Evolutionary conservation across 768 basidiomycete species (phyloP).

Genomic region (Pleurotus citrinopileatus): DNA sequence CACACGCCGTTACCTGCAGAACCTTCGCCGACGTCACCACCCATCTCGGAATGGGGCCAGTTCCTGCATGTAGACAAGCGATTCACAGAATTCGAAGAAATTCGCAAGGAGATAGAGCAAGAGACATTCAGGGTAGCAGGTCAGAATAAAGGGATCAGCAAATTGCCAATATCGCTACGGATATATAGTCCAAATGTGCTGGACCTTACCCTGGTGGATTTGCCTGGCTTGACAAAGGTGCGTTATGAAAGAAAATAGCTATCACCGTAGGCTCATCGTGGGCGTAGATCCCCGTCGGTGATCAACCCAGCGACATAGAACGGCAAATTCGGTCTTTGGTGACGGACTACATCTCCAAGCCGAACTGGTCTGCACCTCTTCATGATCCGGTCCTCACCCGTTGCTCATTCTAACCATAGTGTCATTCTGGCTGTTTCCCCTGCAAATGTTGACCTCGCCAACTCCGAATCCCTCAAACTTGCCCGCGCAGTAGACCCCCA

Average conservation of each 20-base stretch:
- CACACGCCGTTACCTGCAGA: constrained; percentile 74
- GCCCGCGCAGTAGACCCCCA: constrained; percentile 95
- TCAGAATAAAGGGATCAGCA: constrained; percentile 98
- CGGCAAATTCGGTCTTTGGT: constrained; percentile 93
- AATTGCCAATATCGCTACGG: constrained; percentile 90
- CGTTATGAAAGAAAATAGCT: constrained; percentile 18
- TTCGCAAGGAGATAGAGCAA: constrained; percentile 95
- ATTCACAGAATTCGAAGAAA: constrained; percentile 94
- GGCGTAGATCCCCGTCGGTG: constrained; percentile 85
- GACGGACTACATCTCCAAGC: constrained; percentile 94
- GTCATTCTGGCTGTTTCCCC: constrained; percentile 97
- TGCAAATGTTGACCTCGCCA: constrained; percentile 98
- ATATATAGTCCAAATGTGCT: constrained; percentile 96
- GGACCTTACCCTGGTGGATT: constrained; percentile 93
- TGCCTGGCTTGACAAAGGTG: constrained; percentile 96
- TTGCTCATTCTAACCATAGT: constrained; percentile 33
- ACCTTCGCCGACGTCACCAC: constrained; percentile 38
- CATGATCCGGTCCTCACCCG: neutral
- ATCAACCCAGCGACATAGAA: constrained; percentile 98
- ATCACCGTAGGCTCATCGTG: neutral
- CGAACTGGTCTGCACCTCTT: constrained; percentile 86
- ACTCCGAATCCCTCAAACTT: constrained; percentile 96
- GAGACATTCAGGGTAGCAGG: constrained; percentile 98
- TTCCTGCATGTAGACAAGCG: constrained; percentile 96
- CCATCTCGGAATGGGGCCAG: constrained; percentile 88